Evolutionary conservation across 2,329 filamentous ascomycete species (phyloP).

Genomic region (Aureobasidium sp.): DNA sequence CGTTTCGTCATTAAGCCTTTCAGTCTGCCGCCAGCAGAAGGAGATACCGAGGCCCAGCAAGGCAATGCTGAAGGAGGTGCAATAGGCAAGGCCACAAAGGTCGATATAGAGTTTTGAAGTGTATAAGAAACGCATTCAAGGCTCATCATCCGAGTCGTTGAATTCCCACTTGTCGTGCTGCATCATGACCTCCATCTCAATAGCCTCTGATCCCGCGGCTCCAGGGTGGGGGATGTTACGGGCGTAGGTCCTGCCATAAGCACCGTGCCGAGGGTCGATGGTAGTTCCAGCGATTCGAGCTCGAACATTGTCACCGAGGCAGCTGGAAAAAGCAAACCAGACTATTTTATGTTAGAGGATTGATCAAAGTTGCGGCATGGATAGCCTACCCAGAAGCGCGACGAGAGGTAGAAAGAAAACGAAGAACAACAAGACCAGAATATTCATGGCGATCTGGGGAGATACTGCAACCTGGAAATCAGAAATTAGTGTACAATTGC

Average conservation of each 20-base stretch:
- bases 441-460: background rate
- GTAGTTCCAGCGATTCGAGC: constrained; percentile 35
- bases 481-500: background rate
- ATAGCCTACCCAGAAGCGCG: constrained; percentile 13
- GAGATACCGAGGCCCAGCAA: constrained; percentile 57
- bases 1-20: constrained; percentile 83
- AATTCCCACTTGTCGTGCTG: constrained; percentile 21
- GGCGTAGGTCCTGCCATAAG: constrained; percentile 49
- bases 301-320: constrained; percentile 46
- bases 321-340: constrained; percentile 48
- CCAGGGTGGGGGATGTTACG: constrained; percentile 46
- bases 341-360: constrained; percentile 22
- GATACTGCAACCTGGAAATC: background rate
- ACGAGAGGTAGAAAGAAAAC: constrained; percentile 15
- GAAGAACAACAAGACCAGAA: constrained; percentile 6
- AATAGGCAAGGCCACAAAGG: constrained; percentile 43
- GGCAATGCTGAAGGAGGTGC: constrained; percentile 26
- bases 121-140: background rate
- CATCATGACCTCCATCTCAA: constrained; percentile 55
- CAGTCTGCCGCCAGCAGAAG: constrained; percentile 78
- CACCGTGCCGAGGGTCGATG: constrained; percentile 35
- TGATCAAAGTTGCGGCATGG: background rate
- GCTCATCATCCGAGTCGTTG: constrained; percentile 18
- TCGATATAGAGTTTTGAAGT: constrained; percentile 66
- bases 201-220: constrained; percentile 50